A percentile compares a stretch with the other conserved stretches of the same genome.
Evolutionary conservation across 768 basidiomycete species (phyloP).

Genomic region (Erythrobasidium yunnanense): DNA sequence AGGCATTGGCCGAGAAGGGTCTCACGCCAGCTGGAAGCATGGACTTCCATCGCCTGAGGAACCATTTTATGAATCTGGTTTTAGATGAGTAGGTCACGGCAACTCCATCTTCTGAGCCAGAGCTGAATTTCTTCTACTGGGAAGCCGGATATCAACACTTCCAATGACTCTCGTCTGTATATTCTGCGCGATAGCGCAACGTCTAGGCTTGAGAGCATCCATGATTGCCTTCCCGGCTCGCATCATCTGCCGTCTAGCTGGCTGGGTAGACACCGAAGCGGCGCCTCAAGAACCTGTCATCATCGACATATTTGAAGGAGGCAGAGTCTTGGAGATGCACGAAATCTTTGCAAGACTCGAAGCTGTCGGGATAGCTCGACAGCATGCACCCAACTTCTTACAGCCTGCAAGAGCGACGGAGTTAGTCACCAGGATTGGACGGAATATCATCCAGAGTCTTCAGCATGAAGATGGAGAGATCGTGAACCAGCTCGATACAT

Average conservation of each 20-base stretch:
- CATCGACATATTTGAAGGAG: conserved; percentile 18
- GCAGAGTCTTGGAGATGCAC: neutral
- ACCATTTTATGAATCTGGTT: conserved; percentile 7
- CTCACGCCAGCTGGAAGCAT: neutral
- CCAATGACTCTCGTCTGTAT: conserved; percentile 24
- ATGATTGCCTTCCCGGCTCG: conserved; percentile 15
- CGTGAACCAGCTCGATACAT: neutral
- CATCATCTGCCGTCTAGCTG: conserved; percentile 6
- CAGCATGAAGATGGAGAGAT: conserved; percentile 1
- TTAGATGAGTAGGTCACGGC: neutral
- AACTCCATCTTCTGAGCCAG: neutral
- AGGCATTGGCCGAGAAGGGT: conserved; percentile 1
- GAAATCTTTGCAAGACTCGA: neutral
- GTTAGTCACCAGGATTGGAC: conserved; percentile 1
- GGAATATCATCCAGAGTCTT: conserved; percentile 14
- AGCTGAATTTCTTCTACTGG: neutral
- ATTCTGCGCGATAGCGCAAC: conserved; percentile 13
- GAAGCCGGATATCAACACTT: conserved; percentile 1
- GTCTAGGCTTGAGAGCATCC: conserved; percentile 6
- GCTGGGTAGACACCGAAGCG: neutral
- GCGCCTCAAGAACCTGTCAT: neutral
- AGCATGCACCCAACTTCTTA: neutral
- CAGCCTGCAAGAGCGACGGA: conserved; percentile 7
- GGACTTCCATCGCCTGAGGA: conserved; percentile 6
- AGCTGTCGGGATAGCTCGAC: conserved; percentile 1